These are phyloP conservation scores for Edaphochlamys debaryana DNA, from an alignment of 139 green algal species.

Conservation along the genomic window DNA sequence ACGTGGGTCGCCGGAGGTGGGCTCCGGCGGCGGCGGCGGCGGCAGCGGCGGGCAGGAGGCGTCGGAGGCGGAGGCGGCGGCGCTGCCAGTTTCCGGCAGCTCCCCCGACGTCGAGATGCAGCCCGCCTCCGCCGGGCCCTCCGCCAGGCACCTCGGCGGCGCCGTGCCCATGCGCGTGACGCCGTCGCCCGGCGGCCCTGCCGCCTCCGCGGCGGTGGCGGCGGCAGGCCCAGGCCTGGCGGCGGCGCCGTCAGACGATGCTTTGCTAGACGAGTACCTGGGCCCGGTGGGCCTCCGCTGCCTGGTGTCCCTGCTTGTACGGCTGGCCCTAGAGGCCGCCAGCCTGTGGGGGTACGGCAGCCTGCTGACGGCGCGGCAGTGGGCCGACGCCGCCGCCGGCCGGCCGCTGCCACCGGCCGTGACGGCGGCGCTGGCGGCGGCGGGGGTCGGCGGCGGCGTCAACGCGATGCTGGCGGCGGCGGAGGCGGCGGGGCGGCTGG, in stretches of 20 bases:
- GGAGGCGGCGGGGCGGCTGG: slow-evolving; percentile 32
- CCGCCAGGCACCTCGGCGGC: neutral
- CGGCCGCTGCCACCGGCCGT: neutral
- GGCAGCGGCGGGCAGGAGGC: neutral
- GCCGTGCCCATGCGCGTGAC: too few relatives aligned
- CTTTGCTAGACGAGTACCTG: neutral
- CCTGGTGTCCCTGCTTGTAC: slow-evolving; percentile 42
- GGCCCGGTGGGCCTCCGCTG: slow-evolving; percentile 1
- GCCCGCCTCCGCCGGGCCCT: neutral
- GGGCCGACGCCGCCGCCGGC: neutral
- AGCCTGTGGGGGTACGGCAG: slow-evolving; percentile 37
- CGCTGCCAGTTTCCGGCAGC: neutral
- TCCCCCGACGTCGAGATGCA: slow-evolving; percentile 12
- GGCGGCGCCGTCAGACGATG: neutral
- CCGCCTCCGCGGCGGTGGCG: neutral
- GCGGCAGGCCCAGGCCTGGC: neutral
- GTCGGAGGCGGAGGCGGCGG: neutral
- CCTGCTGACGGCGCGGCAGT: neutral
- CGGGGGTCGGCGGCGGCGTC: neutral
- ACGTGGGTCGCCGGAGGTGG: slow-evolving; percentile 1
- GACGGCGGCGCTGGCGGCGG: neutral
- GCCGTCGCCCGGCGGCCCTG: neutral
- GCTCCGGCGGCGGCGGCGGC: neutral
- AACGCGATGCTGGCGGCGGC: neutral
- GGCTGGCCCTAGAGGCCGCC: slow-evolving; percentile 22